Conservation (phyloP, 768 basidiomycete species). For the Pleurotus tuoliensis region DNA sequence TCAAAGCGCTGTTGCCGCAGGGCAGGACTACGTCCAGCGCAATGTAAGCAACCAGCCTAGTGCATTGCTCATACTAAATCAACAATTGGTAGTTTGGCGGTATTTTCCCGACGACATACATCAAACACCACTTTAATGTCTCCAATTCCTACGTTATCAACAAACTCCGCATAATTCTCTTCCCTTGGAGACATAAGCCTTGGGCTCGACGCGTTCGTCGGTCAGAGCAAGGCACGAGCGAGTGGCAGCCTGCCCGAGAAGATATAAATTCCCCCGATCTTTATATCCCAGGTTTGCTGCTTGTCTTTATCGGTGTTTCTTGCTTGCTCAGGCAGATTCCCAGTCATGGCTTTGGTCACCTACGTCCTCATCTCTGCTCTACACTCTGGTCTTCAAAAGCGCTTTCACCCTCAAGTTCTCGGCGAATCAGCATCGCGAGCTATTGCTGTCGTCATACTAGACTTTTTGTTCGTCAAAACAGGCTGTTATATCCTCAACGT, state of each 20-base stretch:
- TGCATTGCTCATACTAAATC: constrained; percentile 2
- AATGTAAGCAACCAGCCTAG: constrained; percentile 55
- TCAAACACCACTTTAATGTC: constrained; percentile 94
- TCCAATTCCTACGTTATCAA: constrained; percentile 92
- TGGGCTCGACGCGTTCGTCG: constrained; percentile 73
- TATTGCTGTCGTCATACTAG: constrained; percentile 77
- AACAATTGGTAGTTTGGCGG: constrained; percentile 61
- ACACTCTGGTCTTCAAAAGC: constrained; percentile 74
- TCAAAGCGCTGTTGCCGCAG: constrained; percentile 84
- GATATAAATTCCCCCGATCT: constrained; percentile 96
- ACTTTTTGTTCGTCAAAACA: constrained; percentile 84
- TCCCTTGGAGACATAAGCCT: constrained; percentile 91
- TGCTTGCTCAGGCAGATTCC: no score
- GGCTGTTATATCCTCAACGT: constrained; percentile 95
- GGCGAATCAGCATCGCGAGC: constrained; percentile 85
- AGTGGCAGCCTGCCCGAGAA: constrained; percentile 87
- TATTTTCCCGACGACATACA: constrained; percentile 66
- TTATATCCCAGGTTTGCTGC: constrained; percentile 80
- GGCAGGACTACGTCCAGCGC: constrained; percentile 93
- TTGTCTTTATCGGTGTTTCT: neutral
- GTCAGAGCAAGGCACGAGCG: constrained; percentile 61
- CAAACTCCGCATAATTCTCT: constrained; percentile 85
- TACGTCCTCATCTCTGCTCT: constrained; percentile 90
- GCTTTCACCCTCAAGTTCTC: constrained; percentile 86
- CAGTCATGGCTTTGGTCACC: constrained; percentile 94